These are phyloP conservation scores for Periglandula ipomoeae DNA, from an alignment of 2,329 filamentous ascomycete genomes.

Conservation along the genomic window DNA sequence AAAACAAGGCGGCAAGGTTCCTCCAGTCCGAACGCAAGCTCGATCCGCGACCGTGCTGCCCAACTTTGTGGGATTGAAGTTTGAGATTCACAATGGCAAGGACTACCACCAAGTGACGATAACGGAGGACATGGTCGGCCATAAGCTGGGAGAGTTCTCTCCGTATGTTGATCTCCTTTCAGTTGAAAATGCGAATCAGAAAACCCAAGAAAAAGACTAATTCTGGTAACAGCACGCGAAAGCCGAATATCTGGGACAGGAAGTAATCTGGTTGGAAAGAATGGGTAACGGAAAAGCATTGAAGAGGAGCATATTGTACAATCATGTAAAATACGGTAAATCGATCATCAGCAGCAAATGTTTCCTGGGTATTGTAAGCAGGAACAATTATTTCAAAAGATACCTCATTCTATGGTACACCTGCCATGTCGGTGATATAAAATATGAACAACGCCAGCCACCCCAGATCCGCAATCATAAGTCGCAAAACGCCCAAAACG, in stretches of 20 bases:
- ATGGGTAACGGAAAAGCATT: constrained; percentile 10
- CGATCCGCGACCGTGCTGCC: constrained; percentile 83
- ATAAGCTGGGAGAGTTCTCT: constrained; percentile 89
- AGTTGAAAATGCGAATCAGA: neutral
- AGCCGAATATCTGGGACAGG: constrained; percentile 45
- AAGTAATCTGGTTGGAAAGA: constrained; percentile 17
- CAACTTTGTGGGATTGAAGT: constrained; percentile 82
- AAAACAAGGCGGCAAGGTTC: constrained; percentile 51
- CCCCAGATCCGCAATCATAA: neutral
- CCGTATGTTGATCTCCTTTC: constrained; percentile 48
- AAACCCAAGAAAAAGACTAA: neutral
- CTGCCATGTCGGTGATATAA: neutral
- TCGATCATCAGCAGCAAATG: neutral
- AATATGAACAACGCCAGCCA: neutral
- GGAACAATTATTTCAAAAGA: neutral
- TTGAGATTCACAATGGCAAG: constrained; percentile 89
- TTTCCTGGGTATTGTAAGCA: neutral
- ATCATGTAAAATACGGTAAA: neutral
- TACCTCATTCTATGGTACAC: neutral
- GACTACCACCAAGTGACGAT: constrained; percentile 72
- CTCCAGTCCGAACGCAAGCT: constrained; percentile 77
- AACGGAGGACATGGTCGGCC: constrained; percentile 93
- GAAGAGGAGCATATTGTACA: constrained; percentile 1
- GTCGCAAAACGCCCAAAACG: neutral
- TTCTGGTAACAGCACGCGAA: constrained; percentile 38